Percentiles rank a stretch among this genome's conserved stretches.
Evolutionary conservation across 2,329 filamentous ascomycete species (phyloP).

Genomic region (Sporothrix luriei): DNA sequence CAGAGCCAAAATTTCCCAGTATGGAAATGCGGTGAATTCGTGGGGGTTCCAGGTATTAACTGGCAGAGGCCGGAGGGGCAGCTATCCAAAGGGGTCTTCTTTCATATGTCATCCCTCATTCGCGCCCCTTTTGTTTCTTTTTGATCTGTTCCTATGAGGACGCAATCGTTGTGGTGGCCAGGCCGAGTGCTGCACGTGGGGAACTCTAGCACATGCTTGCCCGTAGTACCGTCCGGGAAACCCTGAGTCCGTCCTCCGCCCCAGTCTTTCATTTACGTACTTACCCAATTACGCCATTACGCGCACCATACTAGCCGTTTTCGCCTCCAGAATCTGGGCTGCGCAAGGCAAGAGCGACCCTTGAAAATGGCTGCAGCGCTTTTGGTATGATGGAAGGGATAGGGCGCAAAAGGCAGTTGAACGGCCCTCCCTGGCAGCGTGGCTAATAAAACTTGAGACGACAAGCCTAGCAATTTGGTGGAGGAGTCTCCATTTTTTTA

Average conservation of each 20-base stretch:
- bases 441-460: background rate
- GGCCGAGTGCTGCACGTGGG: background rate
- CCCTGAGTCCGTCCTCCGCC: background rate
- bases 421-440: background rate
- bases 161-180: background rate
- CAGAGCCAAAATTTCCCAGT: no score
- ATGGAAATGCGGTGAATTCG: no score
- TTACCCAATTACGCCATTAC: no score
- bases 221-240: slow-evolving; percentile 14
- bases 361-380: background rate
- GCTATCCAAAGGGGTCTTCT: background rate
- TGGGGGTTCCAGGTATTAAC: background rate
- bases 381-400: background rate
- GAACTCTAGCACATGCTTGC: background rate
- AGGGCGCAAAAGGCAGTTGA: no score
- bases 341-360: slow-evolving; percentile 4
- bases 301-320: background rate
- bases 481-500: no score
- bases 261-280: no score
- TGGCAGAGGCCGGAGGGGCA: background rate
- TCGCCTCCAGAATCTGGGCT: background rate
- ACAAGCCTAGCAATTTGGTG: no score
- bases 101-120: background rate
- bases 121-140: background rate
- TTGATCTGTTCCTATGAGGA: background rate